phyloP scores from a whole-genome alignment of 805 yeast genomes.

The Myxozyma kluyveri region DNA sequence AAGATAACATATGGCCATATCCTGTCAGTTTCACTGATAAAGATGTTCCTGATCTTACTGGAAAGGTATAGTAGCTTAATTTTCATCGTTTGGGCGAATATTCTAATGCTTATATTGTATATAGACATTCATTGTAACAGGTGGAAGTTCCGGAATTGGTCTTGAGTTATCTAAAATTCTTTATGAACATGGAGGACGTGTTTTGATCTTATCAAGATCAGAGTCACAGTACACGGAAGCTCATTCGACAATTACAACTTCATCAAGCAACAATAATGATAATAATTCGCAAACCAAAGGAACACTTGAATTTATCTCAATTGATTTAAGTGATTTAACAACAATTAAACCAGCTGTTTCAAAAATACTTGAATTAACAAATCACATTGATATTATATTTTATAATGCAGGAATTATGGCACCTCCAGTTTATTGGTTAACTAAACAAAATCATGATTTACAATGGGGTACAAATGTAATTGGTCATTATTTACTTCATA shows the following conservation, averaged over 20 bases:
- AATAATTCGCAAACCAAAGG: constrained; percentile 1
- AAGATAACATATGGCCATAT: constrained; percentile 1
- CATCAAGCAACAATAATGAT: background rate
- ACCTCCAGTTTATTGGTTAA: constrained; percentile 25
- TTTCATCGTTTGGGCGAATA: background rate
- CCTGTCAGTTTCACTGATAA: constrained; percentile 18
- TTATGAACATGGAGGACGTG: constrained; percentile 15
- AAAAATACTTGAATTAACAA: constrained; percentile 33
- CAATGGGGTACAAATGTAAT: constrained; percentile 49
- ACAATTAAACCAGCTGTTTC: constrained; percentile 42
- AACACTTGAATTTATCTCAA: constrained; percentile 9
- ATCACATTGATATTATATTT: constrained; percentile 40
- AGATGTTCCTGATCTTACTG: constrained; percentile 5
- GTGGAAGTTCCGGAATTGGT: constrained; percentile 23
- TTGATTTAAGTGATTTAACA: constrained; percentile 30
- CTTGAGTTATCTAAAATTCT: constrained; percentile 14
- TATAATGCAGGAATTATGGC: constrained; percentile 48
- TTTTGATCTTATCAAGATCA: constrained; percentile 10
- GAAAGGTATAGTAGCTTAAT: constrained; percentile 12
- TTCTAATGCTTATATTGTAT: background rate
- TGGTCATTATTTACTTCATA: constrained; percentile 48
- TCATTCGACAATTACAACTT: constrained; percentile 6
- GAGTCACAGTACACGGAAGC: constrained; percentile 6
- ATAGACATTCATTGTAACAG: constrained; percentile 17
- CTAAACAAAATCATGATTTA: constrained; percentile 47